Evolutionary conservation across 768 basidiomycete genomes (phyloP), one percentile per base, ranked within the genome.

Genomic region (Stropharia rugosoannulata): DNA sequence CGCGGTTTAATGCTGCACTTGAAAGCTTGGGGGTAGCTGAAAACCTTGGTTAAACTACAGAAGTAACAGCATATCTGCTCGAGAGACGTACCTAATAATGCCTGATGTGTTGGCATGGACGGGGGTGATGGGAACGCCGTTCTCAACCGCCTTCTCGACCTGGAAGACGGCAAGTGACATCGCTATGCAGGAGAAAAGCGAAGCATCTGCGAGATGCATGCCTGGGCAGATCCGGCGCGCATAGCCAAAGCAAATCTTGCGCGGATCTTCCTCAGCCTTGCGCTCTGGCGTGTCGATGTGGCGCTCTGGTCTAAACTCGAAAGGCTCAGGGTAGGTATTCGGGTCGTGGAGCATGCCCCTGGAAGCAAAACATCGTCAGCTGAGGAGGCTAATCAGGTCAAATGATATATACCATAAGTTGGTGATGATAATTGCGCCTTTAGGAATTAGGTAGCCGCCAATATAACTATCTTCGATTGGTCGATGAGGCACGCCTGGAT

Each of bases 291-390:
- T 59, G 12, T 67, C 64, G 11, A 82, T 68, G 62, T 73, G 72
- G 3, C 82, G 74, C 35, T 76, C 72, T 0, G 83, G 83, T n/a
- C 75, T 70, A 64, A 84, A 84, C 1, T 40, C 58, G 44, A 76
- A 72, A 1, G 83, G 81, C 29, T 79, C 72, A 0, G 81, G 79
- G 59, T 81, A 84, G 1, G 66, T 66, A 5, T 72, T 65, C 2
- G 75, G 74, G 63, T 87, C 78, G 44, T 80, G 79, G 1, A 81
- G 67, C 66, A 86, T 79, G n/a, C 66, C 69, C 83, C 85, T 84
- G 51, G 4, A 50, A 48, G 25, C 2, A 13, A n/a, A 18, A 41
- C 11, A 38, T 11, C 38, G 41, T 41, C 43, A 39, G 27, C 44
- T 27, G 27, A 22, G 43, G 22, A 22, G 41, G 44, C 35, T 16